These are phyloP conservation scores for Trichophaea hybrida DNA, from an alignment of 2,329 filamentous ascomycete genomes.

Conservation along the genomic window DNA sequence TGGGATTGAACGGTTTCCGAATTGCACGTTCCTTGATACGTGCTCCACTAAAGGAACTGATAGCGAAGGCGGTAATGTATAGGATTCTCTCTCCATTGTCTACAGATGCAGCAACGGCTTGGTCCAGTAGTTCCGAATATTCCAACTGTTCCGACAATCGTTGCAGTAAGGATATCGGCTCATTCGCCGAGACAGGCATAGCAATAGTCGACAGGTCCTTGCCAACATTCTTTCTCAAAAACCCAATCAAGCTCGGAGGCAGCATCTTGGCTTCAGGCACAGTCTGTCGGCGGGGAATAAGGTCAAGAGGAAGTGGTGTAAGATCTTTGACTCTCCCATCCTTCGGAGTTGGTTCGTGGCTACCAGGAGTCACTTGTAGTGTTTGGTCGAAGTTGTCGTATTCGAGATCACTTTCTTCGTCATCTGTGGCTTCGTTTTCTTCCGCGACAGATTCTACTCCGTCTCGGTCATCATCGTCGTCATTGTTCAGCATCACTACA, in stretches of 20 bases:
- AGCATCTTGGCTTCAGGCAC: slow-evolving; percentile 60
- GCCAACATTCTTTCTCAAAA: slow-evolving; percentile 91
- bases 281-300: slow-evolving; percentile 51
- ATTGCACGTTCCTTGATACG: slow-evolving; percentile 81
- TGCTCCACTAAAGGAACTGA: slow-evolving; percentile 68
- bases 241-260: slow-evolving; percentile 83
- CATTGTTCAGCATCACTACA: slow-evolving; percentile 26
- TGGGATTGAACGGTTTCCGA: slow-evolving; percentile 92
- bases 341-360: slow-evolving; percentile 6
- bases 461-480: slow-evolving; percentile 15
- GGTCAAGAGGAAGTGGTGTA: slow-evolving; percentile 57
- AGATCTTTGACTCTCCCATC: slow-evolving; percentile 36
- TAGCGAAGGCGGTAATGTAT: slow-evolving; percentile 76
- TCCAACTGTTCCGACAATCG: slow-evolving; percentile 81
- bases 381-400: slow-evolving; percentile 38
- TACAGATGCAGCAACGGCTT: slow-evolving; percentile 44
- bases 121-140: slow-evolving; percentile 71
- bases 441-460: neutral
- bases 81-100: slow-evolving; percentile 59
- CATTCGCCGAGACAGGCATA: slow-evolving; percentile 94
- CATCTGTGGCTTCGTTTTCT: slow-evolving; percentile 48
- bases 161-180: slow-evolving; percentile 77
- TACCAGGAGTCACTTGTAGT: slow-evolving; percentile 3
- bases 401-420: slow-evolving; percentile 43
- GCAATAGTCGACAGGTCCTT: slow-evolving; percentile 94